Conservation (phyloP, 2,329 filamentous ascomycete species). For the Arthrobotrys sinensis region DNA sequence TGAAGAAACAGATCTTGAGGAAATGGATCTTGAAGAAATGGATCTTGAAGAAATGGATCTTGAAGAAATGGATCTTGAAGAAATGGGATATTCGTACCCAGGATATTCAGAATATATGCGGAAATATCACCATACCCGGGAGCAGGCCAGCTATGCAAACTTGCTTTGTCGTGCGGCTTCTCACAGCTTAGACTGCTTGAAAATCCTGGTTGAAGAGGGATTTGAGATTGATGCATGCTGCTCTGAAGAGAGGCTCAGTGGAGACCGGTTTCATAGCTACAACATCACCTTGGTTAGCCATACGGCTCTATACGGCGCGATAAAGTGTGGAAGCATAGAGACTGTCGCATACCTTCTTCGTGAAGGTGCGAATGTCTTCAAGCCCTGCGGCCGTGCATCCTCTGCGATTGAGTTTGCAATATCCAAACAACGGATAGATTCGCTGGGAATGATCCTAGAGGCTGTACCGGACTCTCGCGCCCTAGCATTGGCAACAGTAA, state of each 20-base stretch:
- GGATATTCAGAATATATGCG: too few species aligned
- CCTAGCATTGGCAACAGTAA: constrained; percentile 3
- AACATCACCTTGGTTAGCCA: too few species aligned
- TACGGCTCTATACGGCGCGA: constrained; percentile 2
- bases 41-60: too few species aligned
- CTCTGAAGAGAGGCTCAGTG: background rate
- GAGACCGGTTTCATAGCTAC: too few species aligned
- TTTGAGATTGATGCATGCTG: constrained; percentile 1
- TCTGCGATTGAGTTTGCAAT: constrained; percentile 13
- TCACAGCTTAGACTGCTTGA: background rate
- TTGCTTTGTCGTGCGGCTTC: background rate
- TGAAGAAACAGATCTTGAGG: too few species aligned
- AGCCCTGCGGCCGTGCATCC: background rate
- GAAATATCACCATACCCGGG: too few species aligned
- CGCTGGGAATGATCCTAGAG: constrained; percentile 8
- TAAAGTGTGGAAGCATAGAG: background rate
- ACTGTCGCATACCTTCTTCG: background rate
- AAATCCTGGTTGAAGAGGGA: constrained; percentile 3
- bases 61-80: too few species aligned
- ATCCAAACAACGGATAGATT: constrained; percentile 7
- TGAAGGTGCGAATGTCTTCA: constrained; percentile 19
- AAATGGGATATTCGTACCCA: too few species aligned
- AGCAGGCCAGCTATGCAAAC: background rate
- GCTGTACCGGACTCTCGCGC: constrained; percentile 6
- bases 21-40: too few species aligned